These are phyloP conservation scores for Clavariopsis aquatica DNA, from an alignment of 495 filamentous ascomycete species.

Conservation along the genomic window DNA sequence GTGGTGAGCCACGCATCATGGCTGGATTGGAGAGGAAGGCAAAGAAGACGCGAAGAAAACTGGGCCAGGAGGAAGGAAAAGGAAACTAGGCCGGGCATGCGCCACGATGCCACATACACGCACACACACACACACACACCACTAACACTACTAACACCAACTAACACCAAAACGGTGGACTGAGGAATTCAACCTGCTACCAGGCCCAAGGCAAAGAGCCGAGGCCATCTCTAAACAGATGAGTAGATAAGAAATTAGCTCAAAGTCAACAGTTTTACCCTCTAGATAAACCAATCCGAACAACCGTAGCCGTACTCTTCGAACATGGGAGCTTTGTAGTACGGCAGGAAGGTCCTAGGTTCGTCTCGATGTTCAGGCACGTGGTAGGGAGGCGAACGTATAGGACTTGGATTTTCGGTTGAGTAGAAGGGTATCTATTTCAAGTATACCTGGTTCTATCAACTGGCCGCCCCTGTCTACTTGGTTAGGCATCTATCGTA, in stretches of 20 bases:
- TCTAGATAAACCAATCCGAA: too few species aligned
- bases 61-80: neutral
- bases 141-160: neutral
- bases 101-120: neutral
- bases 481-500: slow-evolving; percentile 16
- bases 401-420: neutral
- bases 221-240: too few species aligned
- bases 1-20: neutral
- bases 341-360: neutral
- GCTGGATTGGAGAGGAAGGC: neutral
- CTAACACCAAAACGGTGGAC: too few species aligned
- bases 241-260: too few species aligned
- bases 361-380: neutral
- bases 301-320: too few species aligned
- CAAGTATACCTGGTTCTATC: neutral
- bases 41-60: neutral
- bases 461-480: slow-evolving; percentile 2
- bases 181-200: too few species aligned
- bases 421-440: neutral
- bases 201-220: too few species aligned
- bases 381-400: neutral
- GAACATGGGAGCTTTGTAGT: too few species aligned
- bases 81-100: neutral
- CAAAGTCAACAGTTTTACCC: too few species aligned
- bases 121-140: too few species aligned